phyloP scores from a whole-genome alignment of 805 yeast genomes.

The Tetrapisispora arboricola region DNA sequence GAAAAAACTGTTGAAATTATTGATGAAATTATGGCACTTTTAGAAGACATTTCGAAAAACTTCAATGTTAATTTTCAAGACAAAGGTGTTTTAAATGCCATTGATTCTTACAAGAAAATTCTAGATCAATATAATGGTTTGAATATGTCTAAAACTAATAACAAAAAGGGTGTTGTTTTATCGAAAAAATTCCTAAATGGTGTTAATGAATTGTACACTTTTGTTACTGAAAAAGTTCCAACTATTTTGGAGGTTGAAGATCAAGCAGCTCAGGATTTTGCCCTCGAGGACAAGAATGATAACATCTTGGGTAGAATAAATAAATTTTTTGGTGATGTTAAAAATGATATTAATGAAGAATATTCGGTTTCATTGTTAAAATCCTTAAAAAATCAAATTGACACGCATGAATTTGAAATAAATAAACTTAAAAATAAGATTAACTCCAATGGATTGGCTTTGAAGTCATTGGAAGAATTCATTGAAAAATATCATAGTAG shows the following conservation, averaged over 20 bases:
- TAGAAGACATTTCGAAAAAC: conserved; percentile 38
- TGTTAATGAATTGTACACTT: conserved; percentile 8
- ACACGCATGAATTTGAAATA: conserved; percentile 4
- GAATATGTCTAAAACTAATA: background rate
- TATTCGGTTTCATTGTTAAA: background rate
- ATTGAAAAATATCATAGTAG: background rate
- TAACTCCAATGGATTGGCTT: conserved; percentile 2
- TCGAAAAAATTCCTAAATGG: conserved; percentile 9
- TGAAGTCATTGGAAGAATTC: background rate
- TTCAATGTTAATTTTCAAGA: conserved; percentile 75
- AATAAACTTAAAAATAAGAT: background rate
- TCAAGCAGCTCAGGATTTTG: conserved; percentile 6
- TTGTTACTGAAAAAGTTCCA: conserved; percentile 13
- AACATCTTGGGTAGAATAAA: background rate
- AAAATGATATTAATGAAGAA: background rate
- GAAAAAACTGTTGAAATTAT: conserved; percentile 14
- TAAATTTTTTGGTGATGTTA: conserved; percentile 1
- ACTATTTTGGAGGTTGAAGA: conserved; percentile 1
- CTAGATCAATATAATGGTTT: conserved; percentile 10
- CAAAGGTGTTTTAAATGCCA: conserved; percentile 55
- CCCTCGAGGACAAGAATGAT: conserved; percentile 4
- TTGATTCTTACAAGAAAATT: conserved; percentile 32
- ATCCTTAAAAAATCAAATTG: conserved; percentile 10
- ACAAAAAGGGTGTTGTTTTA: conserved; percentile 1
- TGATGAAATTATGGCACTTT: conserved; percentile 33